Evolutionary conservation across 2,329 filamentous ascomycete species (phyloP).

Genomic region (Beauveria bassiana): DNA sequence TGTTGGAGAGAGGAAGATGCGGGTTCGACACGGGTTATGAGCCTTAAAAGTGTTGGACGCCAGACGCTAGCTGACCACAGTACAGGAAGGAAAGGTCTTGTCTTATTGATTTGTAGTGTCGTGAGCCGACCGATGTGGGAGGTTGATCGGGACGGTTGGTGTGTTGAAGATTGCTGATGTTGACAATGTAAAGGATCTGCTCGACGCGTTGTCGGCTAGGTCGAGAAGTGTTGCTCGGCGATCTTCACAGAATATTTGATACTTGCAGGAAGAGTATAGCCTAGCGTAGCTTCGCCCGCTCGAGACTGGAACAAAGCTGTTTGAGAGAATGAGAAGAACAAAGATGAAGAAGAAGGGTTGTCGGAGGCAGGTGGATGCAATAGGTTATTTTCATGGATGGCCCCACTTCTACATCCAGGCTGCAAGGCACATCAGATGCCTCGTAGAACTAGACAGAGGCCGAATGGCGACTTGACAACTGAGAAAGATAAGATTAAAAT

Average conservation of each 20-base stretch:
- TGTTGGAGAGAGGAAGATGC: neutral
- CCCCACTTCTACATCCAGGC: constrained; percentile 8
- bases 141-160: neutral
- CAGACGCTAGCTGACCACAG: neutral
- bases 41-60: neutral
- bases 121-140: neutral
- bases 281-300: neutral
- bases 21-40: neutral
- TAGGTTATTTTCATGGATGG: neutral
- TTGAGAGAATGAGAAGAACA: neutral
- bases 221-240: neutral
- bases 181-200: neutral
- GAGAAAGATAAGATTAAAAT: neutral
- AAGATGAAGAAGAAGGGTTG: neutral
- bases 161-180: neutral
- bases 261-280: neutral
- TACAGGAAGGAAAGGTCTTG: neutral
- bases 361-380: neutral
- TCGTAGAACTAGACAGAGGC: neutral
- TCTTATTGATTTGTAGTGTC: neutral
- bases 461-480: neutral
- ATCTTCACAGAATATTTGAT: neutral
- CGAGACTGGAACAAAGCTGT: neutral
- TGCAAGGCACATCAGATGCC: neutral
- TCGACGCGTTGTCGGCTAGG: neutral